These are phyloP conservation scores for Capronia coronata DNA, from an alignment of 2,329 filamentous ascomycete genomes.

Conservation along the genomic window DNA sequence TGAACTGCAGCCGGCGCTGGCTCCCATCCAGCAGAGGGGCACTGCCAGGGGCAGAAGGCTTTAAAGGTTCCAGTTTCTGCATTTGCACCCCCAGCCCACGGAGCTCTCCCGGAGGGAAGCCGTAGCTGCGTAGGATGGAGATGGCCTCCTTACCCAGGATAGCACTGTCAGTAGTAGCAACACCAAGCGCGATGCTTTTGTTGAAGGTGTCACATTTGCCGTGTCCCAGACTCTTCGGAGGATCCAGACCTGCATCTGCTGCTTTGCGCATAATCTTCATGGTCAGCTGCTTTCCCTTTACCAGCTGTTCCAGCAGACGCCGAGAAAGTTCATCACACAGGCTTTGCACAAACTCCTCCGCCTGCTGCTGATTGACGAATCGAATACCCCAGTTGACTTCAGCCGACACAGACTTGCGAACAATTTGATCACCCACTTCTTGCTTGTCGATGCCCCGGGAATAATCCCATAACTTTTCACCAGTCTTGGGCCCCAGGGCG, in stretches of 20 bases:
- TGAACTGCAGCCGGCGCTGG: conserved; percentile 72
- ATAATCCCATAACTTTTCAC: conserved; percentile 84
- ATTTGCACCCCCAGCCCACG: conserved; percentile 87
- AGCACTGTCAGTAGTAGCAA: conserved; percentile 70
- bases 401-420: conserved; percentile 90
- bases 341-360: conserved; percentile 82
- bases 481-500: conserved; percentile 81
- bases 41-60: conserved; percentile 35
- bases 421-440: conserved; percentile 77
- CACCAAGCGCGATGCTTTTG: conserved; percentile 74
- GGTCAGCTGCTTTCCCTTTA: conserved; percentile 81
- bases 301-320: conserved; percentile 71
- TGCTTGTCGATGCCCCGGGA: conserved; percentile 76
- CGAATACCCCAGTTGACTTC: conserved; percentile 98
- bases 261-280: conserved; percentile 92
- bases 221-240: conserved; percentile 87
- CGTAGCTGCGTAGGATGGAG: conserved; percentile 73
- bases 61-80: conserved; percentile 82
- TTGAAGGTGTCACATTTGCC: conserved; percentile 93
- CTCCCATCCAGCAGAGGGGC: conserved; percentile 54
- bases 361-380: conserved; percentile 85
- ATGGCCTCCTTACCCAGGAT: conserved; percentile 73
- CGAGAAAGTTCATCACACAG: conserved; percentile 79
- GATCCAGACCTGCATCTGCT: conserved; percentile 79
- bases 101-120: conserved; percentile 84